Base-by-base conservation (phyloP, 192 early-diverging fungal species). In the Linnemannia hyalina region DNA sequence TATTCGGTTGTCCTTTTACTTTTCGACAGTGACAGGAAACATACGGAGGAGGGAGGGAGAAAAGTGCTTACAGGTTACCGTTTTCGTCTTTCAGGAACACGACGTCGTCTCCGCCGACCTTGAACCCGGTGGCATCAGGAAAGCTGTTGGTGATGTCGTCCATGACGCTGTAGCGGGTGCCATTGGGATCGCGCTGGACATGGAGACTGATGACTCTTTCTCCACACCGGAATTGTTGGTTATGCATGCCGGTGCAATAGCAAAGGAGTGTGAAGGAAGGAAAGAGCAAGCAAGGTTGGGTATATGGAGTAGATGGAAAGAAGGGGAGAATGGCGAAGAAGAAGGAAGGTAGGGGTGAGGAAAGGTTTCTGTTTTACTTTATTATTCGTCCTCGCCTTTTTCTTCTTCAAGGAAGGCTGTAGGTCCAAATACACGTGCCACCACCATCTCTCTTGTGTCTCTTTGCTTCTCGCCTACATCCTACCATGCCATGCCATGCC, bases 71-170 rank as follows among this genome's bases (percentile, higher is more conserved):
- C 77, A 40, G 49, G 32, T 57, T 15, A 4, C 54, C 70, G 18
- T 23, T n/a, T 7, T 55, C 47, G 22, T 78, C 77, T 6, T 42
- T 29, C 13, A 72, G 35, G 44, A 78, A 78, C 46, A 78, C 8
- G 29, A 78, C 55, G 20, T n/a, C 29, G 49, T 22, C 2, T 46
- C 35, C 69, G 23, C 52, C 46, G 46, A 78, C 69, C 36, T 23
- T 54, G 69, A 78, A 78, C 8, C 77, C 69, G 9, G 22, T 3
- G 5, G 77, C 69, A 8, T 9, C 6, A n/a, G 47, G 69, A 22
- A 78, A 78, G 13, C 26, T 7, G 0, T 60, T n/a, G 8, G 11
- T 36, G 47, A 78, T 55, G 38, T 78, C 77, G 23, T 78, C 52
- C 36, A 72, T 54, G 35, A 9, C 47, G 22, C 52, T 78, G 49